Conservation (phyloP, 202 grass and related monocot species). For the Carex arenaria region DNA sequence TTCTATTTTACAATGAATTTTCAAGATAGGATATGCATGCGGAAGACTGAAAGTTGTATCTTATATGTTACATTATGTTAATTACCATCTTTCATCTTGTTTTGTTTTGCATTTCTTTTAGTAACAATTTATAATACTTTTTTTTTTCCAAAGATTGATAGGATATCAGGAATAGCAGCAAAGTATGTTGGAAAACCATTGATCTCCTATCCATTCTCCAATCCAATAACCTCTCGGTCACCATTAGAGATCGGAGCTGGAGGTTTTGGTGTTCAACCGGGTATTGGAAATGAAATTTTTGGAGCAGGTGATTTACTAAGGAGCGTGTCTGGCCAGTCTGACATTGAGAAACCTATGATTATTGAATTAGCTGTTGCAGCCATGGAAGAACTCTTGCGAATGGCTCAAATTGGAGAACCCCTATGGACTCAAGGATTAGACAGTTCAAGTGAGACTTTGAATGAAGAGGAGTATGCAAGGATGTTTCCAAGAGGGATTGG, state of each 20-base stretch:
- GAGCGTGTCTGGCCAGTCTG: slow-evolving; percentile 33
- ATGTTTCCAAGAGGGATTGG: slow-evolving; percentile 58
- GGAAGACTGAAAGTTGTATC: background rate
- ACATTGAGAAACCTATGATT: slow-evolving; percentile 59
- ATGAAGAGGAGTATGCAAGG: slow-evolving; percentile 75
- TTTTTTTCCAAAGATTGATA: slow-evolving; percentile 48
- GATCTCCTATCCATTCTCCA: slow-evolving; percentile 78
- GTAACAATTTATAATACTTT: background rate
- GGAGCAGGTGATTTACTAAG: slow-evolving; percentile 45
- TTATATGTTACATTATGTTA: background rate
- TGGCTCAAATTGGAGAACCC: slow-evolving; percentile 74
- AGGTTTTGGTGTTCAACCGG: slow-evolving; percentile 7
- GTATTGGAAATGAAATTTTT: slow-evolving; percentile 36
- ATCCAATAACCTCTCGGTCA: slow-evolving; percentile 35
- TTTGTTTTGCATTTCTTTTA: background rate
- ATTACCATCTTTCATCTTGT: background rate
- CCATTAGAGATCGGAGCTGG: slow-evolving; percentile 45
- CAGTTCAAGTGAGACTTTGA: slow-evolving; percentile 31
- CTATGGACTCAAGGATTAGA: slow-evolving; percentile 47
- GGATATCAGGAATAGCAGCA: slow-evolving; percentile 87
- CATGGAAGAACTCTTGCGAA: slow-evolving; percentile 87
- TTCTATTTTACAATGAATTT: background rate
- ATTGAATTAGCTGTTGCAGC: slow-evolving; percentile 88
- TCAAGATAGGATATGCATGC: background rate
- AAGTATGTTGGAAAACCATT: slow-evolving; percentile 95